Evolutionary conservation across 1,139 yeast genomes (phyloP).

Genomic region (Blastobotrys arbuscula): DNA sequence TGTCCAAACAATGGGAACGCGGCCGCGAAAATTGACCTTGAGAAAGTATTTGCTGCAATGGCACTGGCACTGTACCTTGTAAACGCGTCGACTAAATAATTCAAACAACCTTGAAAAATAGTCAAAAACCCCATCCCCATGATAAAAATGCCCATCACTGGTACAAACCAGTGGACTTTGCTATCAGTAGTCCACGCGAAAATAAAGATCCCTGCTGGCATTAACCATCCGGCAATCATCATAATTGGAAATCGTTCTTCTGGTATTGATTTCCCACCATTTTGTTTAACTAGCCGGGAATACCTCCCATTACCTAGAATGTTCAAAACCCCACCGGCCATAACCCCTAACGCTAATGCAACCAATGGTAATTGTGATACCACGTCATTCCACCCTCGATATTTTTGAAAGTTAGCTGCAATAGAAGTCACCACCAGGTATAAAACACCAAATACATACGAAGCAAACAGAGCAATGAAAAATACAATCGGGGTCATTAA

Average conservation of each 20-base stretch:
- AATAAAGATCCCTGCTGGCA: conserved; percentile 69
- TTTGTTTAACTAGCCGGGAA: conserved; percentile 32
- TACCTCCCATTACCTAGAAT: conserved; percentile 34
- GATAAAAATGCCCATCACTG: conserved; percentile 58
- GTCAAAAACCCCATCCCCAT: conserved; percentile 60
- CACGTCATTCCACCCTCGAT: conserved; percentile 38
- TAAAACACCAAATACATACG: conserved; percentile 44
- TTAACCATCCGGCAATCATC: conserved; percentile 39
- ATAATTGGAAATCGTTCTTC: conserved; percentile 57
- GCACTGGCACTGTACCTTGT: conserved; percentile 68
- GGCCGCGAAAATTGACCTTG: conserved; percentile 65
- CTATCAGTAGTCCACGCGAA: conserved; percentile 64
- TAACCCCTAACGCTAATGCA: conserved; percentile 51
- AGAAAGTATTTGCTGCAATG: conserved; percentile 69
- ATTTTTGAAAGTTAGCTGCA: conserved; percentile 32
- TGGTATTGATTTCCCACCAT: conserved; percentile 44
- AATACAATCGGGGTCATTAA: conserved; percentile 42
- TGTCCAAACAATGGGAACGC: conserved; percentile 72
- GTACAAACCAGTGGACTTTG: conserved; percentile 68
- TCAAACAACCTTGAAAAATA: conserved; percentile 51
- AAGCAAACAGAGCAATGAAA: conserved; percentile 40
- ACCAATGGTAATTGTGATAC: conserved; percentile 52
- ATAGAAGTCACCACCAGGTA: conserved; percentile 40
- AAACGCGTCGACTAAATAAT: conserved; percentile 61
- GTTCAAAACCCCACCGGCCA: conserved; percentile 46